Evolutionary conservation across 106 monocot species (phyloP).

Genomic region (Acanthochlamys bracteata): DNA sequence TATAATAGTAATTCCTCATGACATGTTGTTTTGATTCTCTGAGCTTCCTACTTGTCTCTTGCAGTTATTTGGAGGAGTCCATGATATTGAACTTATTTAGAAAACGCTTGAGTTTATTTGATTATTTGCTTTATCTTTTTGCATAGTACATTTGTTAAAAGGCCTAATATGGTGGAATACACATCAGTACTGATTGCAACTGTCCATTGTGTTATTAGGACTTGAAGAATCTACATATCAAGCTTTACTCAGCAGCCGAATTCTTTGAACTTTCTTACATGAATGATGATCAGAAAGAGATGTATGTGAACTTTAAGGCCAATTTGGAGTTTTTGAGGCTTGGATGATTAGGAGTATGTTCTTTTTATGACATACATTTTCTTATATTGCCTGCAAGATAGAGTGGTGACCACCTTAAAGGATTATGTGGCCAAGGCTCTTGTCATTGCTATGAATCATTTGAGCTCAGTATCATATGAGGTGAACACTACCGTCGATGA

Average conservation of each 20-base stretch:
- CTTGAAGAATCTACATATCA: conserved; percentile 68
- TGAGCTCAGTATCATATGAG: conserved; percentile 71
- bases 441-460: conserved; percentile 85
- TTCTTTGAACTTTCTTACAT: conserved; percentile 80
- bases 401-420: conserved; percentile 75
- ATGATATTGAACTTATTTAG: too few species aligned
- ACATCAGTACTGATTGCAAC: too few species aligned
- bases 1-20: too few species aligned
- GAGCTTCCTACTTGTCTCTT: too few species aligned
- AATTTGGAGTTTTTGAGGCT: not conserved
- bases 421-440: conserved; percentile 85
- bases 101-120: too few species aligned
- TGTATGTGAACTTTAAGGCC: conserved; percentile 29
- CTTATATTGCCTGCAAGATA: conserved; percentile 12
- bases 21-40: too few species aligned
- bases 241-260: conserved; percentile 90
- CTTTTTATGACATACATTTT: not conserved
- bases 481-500: conserved; percentile 58
- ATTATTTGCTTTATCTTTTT: not conserved
- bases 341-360: not conserved
- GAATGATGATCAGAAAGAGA: conserved; percentile 62
- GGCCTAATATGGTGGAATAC: not conserved
- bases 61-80: too few species aligned
- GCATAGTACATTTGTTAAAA: not conserved
- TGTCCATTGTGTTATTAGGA: conserved; percentile 29